These are phyloP conservation scores for Halophytophthora polymorphica DNA, from an alignment of 352 stramenopile species.

Conservation along the genomic window DNA sequence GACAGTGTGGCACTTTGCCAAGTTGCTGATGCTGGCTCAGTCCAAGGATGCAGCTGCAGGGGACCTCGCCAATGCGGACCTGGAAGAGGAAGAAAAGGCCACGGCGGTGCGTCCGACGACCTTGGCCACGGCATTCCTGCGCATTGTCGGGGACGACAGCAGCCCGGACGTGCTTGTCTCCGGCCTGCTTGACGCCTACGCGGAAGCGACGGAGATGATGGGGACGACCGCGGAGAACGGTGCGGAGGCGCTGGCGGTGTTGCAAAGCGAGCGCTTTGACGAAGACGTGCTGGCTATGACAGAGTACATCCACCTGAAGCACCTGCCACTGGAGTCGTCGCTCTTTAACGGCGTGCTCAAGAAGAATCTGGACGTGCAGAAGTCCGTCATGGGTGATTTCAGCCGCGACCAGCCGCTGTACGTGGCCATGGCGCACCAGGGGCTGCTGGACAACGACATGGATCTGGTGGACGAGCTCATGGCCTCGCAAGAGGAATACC, in stretches of 20 bases:
- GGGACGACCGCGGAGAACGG: slow-evolving; percentile 31
- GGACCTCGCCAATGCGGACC: slow-evolving; percentile 9
- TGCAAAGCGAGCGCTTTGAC: slow-evolving; percentile 50
- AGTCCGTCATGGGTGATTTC: slow-evolving; percentile 72
- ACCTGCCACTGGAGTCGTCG: slow-evolving; percentile 68
- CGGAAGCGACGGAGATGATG: slow-evolving; percentile 44
- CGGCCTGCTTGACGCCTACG: slow-evolving; percentile 62
- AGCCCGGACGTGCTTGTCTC: slow-evolving; percentile 39
- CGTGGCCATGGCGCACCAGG: slow-evolving; percentile 57
- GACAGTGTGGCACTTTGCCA: slow-evolving; percentile 75
- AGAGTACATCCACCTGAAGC: slow-evolving; percentile 72
- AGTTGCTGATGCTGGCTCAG: slow-evolving; percentile 67
- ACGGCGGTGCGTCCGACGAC: slow-evolving; percentile 19
- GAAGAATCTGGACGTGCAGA: slow-evolving; percentile 63
- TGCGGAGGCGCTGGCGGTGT: slow-evolving; percentile 37
- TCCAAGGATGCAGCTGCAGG: slow-evolving; percentile 42
- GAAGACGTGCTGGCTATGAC: slow-evolving; percentile 72
- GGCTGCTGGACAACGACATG: slow-evolving; percentile 50
- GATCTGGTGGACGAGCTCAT: slow-evolving; percentile 74
- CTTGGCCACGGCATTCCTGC: slow-evolving; percentile 50
- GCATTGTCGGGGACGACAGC: slow-evolving; percentile 45
- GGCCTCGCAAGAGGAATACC: slow-evolving; percentile 50
- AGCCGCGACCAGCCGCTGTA: slow-evolving; percentile 79
- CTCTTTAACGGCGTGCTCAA: slow-evolving; percentile 87
- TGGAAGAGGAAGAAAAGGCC: slow-evolving; percentile 6